Evolutionary conservation across 1,139 yeast species (phyloP).

Genomic region (Kurtzmaniella quercitrusa): DNA sequence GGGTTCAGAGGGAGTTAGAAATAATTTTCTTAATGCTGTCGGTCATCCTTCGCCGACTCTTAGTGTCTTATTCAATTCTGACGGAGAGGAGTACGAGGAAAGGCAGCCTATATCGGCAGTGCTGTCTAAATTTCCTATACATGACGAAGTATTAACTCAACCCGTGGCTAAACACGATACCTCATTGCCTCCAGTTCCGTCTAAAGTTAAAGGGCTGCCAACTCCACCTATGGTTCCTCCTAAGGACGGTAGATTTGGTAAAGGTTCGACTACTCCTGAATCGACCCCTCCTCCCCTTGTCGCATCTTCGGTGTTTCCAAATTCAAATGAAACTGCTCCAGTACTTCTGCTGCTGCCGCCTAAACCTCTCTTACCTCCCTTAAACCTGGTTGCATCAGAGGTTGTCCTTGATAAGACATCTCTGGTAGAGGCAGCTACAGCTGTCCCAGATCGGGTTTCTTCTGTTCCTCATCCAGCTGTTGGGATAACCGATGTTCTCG

Average conservation of each 20-base stretch:
- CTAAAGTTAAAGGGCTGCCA: no score
- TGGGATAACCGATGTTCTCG: background rate
- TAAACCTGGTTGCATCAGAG: conserved; percentile 7
- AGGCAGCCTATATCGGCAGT: background rate
- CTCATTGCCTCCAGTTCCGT: no score
- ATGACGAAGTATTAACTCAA: no score
- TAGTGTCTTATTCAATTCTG: background rate
- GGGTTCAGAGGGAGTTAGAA: background rate
- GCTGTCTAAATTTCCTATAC: no score
- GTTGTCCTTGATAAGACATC: no score
- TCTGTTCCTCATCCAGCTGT: no score
- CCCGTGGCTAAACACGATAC: no score
- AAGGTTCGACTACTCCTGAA: background rate
- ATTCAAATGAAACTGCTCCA: no score
- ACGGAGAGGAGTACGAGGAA: background rate
- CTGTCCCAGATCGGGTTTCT: no score
- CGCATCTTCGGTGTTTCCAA: conserved; percentile 7
- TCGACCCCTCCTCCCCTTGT: background rate
- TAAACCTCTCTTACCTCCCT: conserved; percentile 13
- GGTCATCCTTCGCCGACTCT: background rate
- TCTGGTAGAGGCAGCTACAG: no score
- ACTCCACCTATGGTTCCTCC: no score
- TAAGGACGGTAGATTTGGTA: background rate
- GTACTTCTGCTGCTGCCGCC: conserved; percentile 5
- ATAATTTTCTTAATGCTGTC: background rate